Evolutionary conservation across 1,139 yeast genomes (phyloP).

Genomic region (Yamadazyma dushanensis): DNA sequence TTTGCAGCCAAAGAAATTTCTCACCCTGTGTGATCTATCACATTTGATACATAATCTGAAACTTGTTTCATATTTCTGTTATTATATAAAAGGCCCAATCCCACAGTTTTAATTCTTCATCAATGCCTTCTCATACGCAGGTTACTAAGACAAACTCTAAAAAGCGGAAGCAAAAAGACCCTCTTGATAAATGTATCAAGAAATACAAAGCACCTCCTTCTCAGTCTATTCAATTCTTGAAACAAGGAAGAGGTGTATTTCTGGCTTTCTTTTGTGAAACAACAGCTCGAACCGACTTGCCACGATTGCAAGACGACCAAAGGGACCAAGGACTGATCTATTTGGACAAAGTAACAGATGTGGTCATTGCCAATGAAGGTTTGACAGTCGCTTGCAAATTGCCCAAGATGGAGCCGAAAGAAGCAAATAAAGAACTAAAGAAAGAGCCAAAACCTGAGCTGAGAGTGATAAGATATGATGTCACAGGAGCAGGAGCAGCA

Average conservation of each 20-base stretch:
- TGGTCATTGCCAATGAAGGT: not conserved
- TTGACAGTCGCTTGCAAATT: too few relatives aligned
- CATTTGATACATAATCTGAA: slow-evolving; percentile 1
- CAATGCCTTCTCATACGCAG: not conserved
- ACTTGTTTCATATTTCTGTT: not conserved
- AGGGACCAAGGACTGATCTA: not conserved
- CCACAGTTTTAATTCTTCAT: not conserved
- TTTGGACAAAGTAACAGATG: not conserved
- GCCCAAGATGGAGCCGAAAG: too few relatives aligned
- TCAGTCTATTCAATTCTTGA: not conserved
- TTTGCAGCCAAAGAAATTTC: slow-evolving; percentile 6
- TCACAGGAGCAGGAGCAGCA: too few relatives aligned
- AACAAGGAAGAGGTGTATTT: not conserved
- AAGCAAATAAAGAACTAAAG: too few relatives aligned
- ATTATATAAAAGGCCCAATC: not conserved
- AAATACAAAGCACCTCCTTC: not conserved
- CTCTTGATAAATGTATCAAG: not conserved
- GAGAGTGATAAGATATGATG: too few relatives aligned
- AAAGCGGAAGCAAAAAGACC: too few relatives aligned
- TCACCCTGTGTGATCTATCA: slow-evolving; percentile 2
- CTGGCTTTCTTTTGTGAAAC: not conserved
- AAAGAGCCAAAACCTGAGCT: too few relatives aligned
- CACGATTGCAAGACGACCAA: too few relatives aligned
- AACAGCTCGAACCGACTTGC: too few relatives aligned
- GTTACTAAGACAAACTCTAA: not conserved